A percentile compares a stretch with the other conserved stretches of the same genome.
Conservation (phyloP, 1,139 yeast genomes). For the Kluyveromyces sp. region DNA sequence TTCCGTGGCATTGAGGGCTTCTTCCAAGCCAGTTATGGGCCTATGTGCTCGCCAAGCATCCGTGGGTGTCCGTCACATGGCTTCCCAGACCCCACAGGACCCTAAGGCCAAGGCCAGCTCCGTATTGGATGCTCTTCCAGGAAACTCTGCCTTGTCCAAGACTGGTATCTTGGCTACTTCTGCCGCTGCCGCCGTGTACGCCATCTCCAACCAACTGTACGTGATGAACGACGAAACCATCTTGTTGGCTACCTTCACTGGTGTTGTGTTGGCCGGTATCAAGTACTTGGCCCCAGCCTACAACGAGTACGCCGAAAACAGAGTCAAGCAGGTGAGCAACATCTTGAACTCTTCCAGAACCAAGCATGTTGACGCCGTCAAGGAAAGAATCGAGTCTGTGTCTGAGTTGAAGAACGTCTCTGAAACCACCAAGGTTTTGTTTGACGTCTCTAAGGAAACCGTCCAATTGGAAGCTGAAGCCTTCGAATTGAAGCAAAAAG, state of each 20-base stretch:
- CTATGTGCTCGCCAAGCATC: slow-evolving; percentile 23
- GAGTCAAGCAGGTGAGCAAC: slow-evolving; percentile 75
- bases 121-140: slow-evolving; percentile 88
- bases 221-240: slow-evolving; percentile 93
- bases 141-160: slow-evolving; percentile 79
- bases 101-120: slow-evolving; percentile 91
- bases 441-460: slow-evolving; percentile 92
- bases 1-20: slow-evolving; percentile 24
- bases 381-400: slow-evolving; percentile 84
- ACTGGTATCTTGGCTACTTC: slow-evolving; percentile 93
- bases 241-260: slow-evolving; percentile 70
- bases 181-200: slow-evolving; percentile 90
- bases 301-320: slow-evolving; percentile 90
- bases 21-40: slow-evolving; percentile 22
- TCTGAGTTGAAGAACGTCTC: slow-evolving; percentile 88
- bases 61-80: slow-evolving; percentile 58
- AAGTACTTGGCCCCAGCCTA: slow-evolving; percentile 91
- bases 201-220: slow-evolving; percentile 87
- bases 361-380: slow-evolving; percentile 87
- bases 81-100: slow-evolving; percentile 56
- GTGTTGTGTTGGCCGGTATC: slow-evolving; percentile 67
- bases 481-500: slow-evolving; percentile 86
- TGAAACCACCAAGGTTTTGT: slow-evolving; percentile 81
- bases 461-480: slow-evolving; percentile 91
- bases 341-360: slow-evolving; percentile 83